Evolutionary conservation across 2,329 filamentous ascomycete species (phyloP).

Genomic region (Diaporthe vexans): DNA sequence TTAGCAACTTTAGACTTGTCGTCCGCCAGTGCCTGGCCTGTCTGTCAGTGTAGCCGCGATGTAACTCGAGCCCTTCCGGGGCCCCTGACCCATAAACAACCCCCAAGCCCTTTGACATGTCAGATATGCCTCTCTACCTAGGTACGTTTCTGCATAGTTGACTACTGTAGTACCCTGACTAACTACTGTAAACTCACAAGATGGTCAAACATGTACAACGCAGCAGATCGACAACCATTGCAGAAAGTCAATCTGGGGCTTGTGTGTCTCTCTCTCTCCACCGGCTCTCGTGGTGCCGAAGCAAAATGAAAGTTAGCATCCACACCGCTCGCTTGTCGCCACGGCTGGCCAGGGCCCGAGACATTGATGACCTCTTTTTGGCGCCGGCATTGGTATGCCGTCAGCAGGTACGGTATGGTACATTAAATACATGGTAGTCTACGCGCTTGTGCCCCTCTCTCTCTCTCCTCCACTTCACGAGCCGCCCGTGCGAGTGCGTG

Average conservation of each 20-base stretch:
- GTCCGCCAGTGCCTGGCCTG: neutral
- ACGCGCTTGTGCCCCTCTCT: conserved; percentile 7
- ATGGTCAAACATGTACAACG: neutral
- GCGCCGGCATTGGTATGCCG: conserved; percentile 12
- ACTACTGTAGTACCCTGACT: neutral
- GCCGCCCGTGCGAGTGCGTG: conserved; percentile 22
- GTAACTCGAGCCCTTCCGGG: conserved; percentile 19
- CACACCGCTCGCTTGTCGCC: conserved; percentile 29
- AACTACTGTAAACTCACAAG: neutral
- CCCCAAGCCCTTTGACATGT: neutral
- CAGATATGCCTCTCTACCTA: neutral
- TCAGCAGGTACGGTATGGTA: neutral
- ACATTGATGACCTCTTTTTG: conserved; percentile 28
- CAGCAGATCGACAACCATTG: neutral
- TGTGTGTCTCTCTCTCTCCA: neutral
- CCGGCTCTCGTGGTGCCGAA: neutral
- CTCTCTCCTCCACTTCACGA: neutral
- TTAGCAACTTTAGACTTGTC: neutral
- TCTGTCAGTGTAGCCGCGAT: conserved; percentile 26
- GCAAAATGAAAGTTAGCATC: conserved; percentile 20
- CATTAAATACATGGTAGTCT: neutral
- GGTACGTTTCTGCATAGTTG: neutral
- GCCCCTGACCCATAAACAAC: conserved; percentile 1
- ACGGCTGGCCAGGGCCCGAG: conserved; percentile 26
- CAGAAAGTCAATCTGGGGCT: neutral